Conservation (phyloP, 768 basidiomycete genomes). For the Russula sp. region DNA sequence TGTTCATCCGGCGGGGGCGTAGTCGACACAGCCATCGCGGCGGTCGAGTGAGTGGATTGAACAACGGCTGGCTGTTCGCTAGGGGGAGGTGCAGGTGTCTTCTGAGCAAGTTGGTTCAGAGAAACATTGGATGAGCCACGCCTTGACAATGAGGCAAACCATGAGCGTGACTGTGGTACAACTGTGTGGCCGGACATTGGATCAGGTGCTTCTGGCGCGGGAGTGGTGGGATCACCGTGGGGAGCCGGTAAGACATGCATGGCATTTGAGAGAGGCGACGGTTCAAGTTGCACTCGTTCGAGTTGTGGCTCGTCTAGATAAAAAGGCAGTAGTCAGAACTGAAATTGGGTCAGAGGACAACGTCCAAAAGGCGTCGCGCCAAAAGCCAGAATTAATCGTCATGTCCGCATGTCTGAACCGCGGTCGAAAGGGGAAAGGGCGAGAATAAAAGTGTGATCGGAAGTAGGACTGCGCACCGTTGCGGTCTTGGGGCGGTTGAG, state of each 20-base stretch:
- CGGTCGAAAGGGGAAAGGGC: background rate
- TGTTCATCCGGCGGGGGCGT: background rate
- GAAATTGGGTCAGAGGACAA: background rate
- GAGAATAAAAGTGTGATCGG: background rate
- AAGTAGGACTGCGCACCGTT: slow-evolving; percentile 1
- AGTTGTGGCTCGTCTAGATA: slow-evolving; percentile 3
- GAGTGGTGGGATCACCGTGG: background rate
- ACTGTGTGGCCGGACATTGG: background rate
- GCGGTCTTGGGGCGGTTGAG: background rate
- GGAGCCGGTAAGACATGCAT: background rate
- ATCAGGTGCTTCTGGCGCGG: background rate
- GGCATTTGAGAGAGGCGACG: background rate
- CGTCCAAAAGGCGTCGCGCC: background rate
- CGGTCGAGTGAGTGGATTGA: background rate
- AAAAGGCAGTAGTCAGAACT: slow-evolving; percentile 14
- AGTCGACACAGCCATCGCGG: background rate
- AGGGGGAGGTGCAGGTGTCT: background rate
- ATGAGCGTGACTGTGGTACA: slow-evolving; percentile 18
- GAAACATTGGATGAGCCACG: slow-evolving; percentile 17
- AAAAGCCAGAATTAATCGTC: background rate
- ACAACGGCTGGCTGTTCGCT: background rate
- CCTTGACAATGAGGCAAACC: slow-evolving; percentile 23
- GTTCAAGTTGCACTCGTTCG: background rate
- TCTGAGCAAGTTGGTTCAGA: slow-evolving; percentile 11
- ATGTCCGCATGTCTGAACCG: background rate